Conservation (phyloP, 1,284 basidiomycete genomes). For the Cystobasidiaceae sp. region DNA sequence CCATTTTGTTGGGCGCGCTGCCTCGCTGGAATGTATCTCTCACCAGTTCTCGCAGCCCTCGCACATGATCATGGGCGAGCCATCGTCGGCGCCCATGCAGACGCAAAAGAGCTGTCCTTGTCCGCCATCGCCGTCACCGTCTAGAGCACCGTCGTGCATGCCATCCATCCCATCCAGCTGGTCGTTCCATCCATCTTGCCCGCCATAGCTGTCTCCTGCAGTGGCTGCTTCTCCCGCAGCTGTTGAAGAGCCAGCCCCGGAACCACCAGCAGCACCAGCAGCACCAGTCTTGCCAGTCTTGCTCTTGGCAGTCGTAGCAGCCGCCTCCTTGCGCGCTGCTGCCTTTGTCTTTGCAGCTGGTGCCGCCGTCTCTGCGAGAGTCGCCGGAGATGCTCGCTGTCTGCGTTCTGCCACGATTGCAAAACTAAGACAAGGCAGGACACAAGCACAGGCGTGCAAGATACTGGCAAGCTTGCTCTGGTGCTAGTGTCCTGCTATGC, state of each 20-base stretch:
- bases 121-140: background rate
- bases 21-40: slow-evolving; percentile 40
- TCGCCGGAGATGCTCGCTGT: slow-evolving; percentile 7
- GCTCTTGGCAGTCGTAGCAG: background rate
- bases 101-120: slow-evolving; percentile 34
- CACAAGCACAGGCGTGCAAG: background rate
- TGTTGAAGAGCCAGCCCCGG: background rate
- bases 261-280: background rate
- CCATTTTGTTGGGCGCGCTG: background rate
- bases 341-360: slow-evolving; percentile 14
- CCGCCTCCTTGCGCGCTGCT: slow-evolving; percentile 2
- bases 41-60: slow-evolving; percentile 67
- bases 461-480: background rate
- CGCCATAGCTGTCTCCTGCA: background rate
- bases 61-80: slow-evolving; percentile 73
- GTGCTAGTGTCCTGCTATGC: background rate
- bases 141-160: background rate
- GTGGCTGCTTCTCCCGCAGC: background rate
- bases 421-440: background rate
- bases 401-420: slow-evolving; percentile 4
- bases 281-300: slow-evolving; percentile 5
- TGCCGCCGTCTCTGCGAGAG: background rate
- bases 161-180: background rate
- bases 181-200: background rate
- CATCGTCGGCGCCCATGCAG: slow-evolving; percentile 56